Evolutionary conservation across 805 yeast genomes (phyloP).

Genomic region (Candida fluviatilis): DNA sequence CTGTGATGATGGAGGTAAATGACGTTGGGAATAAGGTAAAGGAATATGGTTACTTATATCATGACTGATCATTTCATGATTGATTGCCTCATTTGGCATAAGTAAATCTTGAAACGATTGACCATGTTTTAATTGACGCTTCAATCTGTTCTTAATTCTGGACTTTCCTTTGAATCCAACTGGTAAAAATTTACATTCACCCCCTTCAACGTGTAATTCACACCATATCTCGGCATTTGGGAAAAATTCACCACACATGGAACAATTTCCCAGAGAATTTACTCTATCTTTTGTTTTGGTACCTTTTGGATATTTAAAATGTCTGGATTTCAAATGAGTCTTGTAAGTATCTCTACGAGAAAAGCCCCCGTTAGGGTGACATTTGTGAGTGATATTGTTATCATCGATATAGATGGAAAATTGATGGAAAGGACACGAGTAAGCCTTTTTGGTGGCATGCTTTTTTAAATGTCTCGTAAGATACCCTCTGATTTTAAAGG

Average conservation of each 20-base stretch:
- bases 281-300: conserved; percentile 44
- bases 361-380: conserved; percentile 57
- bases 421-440: conserved; percentile 49
- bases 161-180: conserved; percentile 42
- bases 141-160: conserved; percentile 38
- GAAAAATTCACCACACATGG: conserved; percentile 51
- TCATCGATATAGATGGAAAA: conserved; percentile 34
- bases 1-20: conserved; percentile 8
- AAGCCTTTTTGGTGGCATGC: conserved; percentile 49
- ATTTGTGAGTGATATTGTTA: conserved; percentile 38
- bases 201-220: conserved; percentile 46
- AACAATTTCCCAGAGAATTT: conserved; percentile 45
- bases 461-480: conserved; percentile 54
- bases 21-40: conserved; percentile 5
- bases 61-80: conserved; percentile 1
- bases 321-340: conserved; percentile 54
- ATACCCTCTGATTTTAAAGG: conserved; percentile 50
- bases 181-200: conserved; percentile 44
- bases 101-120: conserved; percentile 14
- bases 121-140: conserved; percentile 31
- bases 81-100: conserved; percentile 4
- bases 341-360: conserved; percentile 58
- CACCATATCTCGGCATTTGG: conserved; percentile 50
- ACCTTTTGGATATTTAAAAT: conserved; percentile 55
- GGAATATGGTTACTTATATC: not conserved